Evolutionary conservation across 2,329 filamentous ascomycete genomes (phyloP).

Genomic region (Fusarium falciforme): DNA sequence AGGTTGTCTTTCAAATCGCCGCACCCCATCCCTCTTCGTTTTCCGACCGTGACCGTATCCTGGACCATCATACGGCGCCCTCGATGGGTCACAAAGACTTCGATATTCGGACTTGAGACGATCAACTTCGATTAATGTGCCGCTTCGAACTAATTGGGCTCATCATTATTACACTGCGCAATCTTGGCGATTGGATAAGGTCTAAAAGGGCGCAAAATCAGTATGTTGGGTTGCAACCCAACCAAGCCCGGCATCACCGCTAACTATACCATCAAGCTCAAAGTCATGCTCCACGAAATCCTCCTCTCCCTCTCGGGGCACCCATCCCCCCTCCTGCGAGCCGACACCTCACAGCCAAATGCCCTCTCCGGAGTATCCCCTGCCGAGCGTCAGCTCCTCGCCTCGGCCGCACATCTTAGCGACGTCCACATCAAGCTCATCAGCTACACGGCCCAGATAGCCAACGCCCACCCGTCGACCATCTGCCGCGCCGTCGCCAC

Average conservation of each 20-base stretch:
- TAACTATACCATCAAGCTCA: conserved; percentile 26
- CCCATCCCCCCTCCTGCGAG: conserved; percentile 85
- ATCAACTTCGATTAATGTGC: conserved; percentile 56
- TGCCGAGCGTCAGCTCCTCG: conserved; percentile 84
- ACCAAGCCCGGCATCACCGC: conserved; percentile 3
- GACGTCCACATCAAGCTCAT: conserved; percentile 80
- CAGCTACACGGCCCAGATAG: conserved; percentile 73
- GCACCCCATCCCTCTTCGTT: not conserved
- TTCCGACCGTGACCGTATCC: not conserved
- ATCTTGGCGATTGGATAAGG: conserved; percentile 55
- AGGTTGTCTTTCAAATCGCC: not conserved
- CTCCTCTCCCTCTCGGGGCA: conserved; percentile 95
- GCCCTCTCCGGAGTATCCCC: conserved; percentile 71
- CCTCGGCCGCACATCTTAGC: conserved; percentile 80
- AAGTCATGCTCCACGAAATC: conserved; percentile 94
- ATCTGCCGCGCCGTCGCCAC: conserved; percentile 90
- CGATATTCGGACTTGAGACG: conserved; percentile 15
- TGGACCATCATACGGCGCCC: not conserved
- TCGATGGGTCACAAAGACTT: not conserved
- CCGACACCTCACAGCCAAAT: conserved; percentile 59
- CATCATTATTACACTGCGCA: conserved; percentile 60
- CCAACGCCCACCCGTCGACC: conserved; percentile 78
- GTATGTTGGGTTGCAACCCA: conserved; percentile 22
- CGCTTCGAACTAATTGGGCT: conserved; percentile 65
- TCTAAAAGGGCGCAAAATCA: conserved; percentile 47